Evolutionary conservation across 2,329 filamentous ascomycete species (phyloP), one percentile per base, ranked within the genome.

Genomic region (Didymella pinodella): DNA sequence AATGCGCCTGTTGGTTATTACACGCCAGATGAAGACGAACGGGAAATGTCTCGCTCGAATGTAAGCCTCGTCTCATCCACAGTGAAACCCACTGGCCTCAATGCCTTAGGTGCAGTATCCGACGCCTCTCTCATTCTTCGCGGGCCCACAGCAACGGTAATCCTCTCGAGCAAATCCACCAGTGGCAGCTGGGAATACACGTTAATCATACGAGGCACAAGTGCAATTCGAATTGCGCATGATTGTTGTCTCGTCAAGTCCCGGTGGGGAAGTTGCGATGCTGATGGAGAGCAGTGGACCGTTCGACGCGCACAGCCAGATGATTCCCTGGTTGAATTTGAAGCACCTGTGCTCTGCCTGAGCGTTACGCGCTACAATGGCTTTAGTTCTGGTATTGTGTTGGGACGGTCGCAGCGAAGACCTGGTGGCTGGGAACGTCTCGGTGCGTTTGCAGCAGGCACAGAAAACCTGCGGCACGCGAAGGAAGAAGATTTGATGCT

Each of bases 391-490:
- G 71, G 72, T 3, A 59, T 75, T 14, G 72, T 76, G 3, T 64
- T 76, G 20, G 72, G 70, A 2, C 36, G 61, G 2, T 69, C 69
- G 7, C 31, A 56, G 31, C 57, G 46, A 10, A 29, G 48, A 31
- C 32, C 41, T 25, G 53, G 44, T 0, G 47, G 57, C 10, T 72
- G 62, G 59, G 68, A 73, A 59, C 63, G 74, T 47, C 49, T 76
- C 25, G 74, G 72, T 16, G 70, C 69, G 5, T 75, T 76, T 59
- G 62, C 72, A 48, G 68, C 65, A 11, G 71, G 66, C 2, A 61
- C 54, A 8, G 68, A 72, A 54, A 59, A 56, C 18, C 63, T 73
- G 32, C 58, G 61, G 46, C 48, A 59, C 32, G 62, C 65, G 25
- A 48, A 66, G 43, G 64, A 68, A 43, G 48, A 64, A 48, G 69